Conservation (phyloP, 257 asterid species). For the Linaria vulgaris region DNA sequence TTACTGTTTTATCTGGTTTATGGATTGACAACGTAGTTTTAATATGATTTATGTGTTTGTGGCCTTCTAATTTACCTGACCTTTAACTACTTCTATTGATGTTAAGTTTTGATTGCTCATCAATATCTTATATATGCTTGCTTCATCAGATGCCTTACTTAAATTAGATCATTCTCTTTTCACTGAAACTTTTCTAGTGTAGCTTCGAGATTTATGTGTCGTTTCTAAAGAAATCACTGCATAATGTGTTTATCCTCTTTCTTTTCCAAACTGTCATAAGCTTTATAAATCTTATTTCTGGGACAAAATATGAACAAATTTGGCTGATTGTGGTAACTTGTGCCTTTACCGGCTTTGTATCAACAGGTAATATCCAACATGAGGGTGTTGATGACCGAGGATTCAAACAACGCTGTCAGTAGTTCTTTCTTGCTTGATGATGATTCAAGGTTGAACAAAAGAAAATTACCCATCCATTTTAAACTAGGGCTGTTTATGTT, state of each 20-base stretch:
- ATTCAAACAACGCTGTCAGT: conserved; percentile 96
- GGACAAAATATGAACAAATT: too few relatives aligned
- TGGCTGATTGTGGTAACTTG: not conserved
- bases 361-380: conserved; percentile 83
- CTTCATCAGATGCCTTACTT: too few relatives aligned
- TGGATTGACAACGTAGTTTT: too few relatives aligned
- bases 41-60: not conserved
- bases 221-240: not conserved
- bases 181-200: not conserved
- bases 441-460: conserved; percentile 77
- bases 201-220: not conserved
- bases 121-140: too few relatives aligned
- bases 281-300: too few relatives aligned
- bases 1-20: too few relatives aligned
- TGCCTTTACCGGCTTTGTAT: conserved; percentile 5
- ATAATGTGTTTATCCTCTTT: conserved; percentile 4
- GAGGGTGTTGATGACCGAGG: conserved; percentile 94
- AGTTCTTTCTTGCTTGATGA: conserved; percentile 97
- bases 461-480: conserved; percentile 16
- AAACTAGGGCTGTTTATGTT: conserved; percentile 12
- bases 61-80: not conserved
- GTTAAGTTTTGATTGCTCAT: too few relatives aligned
- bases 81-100: too few relatives aligned
- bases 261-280: too few relatives aligned
- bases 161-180: too few relatives aligned